Conservation (phyloP, 805 yeast species). For the Aciculoconidium aculeatum region DNA sequence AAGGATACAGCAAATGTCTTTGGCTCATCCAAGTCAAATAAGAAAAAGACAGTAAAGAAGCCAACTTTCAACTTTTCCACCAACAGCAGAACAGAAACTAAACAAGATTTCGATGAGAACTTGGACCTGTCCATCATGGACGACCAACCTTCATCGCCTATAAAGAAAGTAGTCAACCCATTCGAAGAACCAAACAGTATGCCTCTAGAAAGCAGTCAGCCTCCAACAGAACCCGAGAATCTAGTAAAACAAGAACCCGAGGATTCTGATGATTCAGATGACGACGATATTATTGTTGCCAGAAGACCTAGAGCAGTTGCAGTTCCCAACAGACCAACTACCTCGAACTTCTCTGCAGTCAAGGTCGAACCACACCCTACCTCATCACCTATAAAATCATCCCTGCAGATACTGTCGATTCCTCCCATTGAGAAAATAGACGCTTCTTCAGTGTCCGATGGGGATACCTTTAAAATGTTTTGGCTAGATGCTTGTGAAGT, state of each 20-base stretch:
- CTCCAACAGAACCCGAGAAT: conserved; percentile 10
- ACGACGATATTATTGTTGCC: conserved; percentile 53
- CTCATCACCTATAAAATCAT: conserved; percentile 16
- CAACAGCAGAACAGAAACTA: conserved; percentile 14
- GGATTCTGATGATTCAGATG: conserved; percentile 42
- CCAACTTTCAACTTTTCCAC: conserved; percentile 23
- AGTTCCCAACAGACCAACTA: conserved; percentile 31
- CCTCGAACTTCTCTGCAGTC: conserved; percentile 35
- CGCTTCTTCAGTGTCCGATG: conserved; percentile 15
- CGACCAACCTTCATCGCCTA: conserved; percentile 36
- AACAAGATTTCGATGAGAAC: conserved; percentile 23
- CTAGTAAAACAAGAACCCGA: conserved; percentile 14
- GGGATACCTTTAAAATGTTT: conserved; percentile 56
- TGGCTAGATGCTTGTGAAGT: conserved; percentile 90
- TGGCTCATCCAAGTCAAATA: conserved; percentile 9
- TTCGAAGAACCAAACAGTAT: conserved; percentile 1
- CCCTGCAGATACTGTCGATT: conserved; percentile 8
- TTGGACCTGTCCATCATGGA: conserved; percentile 12
- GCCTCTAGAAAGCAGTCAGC: conserved; percentile 3
- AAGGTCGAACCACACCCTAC: conserved; percentile 22
- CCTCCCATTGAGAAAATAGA: conserved; percentile 32
- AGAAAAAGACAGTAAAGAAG: conserved; percentile 16
- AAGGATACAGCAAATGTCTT: conserved; percentile 10
- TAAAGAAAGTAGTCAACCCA: conserved; percentile 14
- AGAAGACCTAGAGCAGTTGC: conserved; percentile 47